Evolutionary conservation across 345 rosid genomes (phyloP), one percentile per base, ranked within the genome.

Genomic region (Excoecaria agallocha): DNA sequence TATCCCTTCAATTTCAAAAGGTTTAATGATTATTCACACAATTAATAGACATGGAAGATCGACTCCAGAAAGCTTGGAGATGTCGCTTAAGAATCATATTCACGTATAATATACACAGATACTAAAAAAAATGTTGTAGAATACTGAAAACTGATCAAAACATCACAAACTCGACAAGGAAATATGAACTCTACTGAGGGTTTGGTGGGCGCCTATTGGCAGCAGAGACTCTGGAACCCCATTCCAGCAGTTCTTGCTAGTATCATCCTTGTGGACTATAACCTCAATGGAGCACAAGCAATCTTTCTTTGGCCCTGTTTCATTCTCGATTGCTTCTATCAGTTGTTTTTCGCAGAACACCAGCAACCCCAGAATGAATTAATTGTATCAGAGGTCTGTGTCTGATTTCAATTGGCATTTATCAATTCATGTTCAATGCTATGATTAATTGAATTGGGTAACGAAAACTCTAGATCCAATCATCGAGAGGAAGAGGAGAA

Each of bases 191-290:
- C 77, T 82, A 87, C 86, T 86, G 91, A 67, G 91, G 91, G 74
- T 85, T 89, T 2, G 91, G 93, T 10, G 92, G 92, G 38, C 94
- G 97, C 78, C 92, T 86, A 65, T 91, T 91, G 45, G 94, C 97
- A 66, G 87, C 88, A 15, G 92, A 87, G 68, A 91, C 92, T 65
- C 97, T 85, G 24, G 92, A 87, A 48, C 94, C 94, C 92, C 92
- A 91, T 68, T 91, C 92, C 66, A 91, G 66, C 10, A 91, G 86
- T 79, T 91, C 97, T 87, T 91, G 87, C 97, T 91, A 3, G 94
- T 89, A 73, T 89, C 97, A 73, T 91, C 97, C 78, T 88, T 89
- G 88, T 91, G 97, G 76, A 55, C 86, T 38, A 87, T 86, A 69
- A 91, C 87, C 78, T 91, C 94, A 30, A 91, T 87, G 88, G 89